Base-by-base conservation (phyloP, 331 rosid species). In the Spiraea crenata region DNA sequence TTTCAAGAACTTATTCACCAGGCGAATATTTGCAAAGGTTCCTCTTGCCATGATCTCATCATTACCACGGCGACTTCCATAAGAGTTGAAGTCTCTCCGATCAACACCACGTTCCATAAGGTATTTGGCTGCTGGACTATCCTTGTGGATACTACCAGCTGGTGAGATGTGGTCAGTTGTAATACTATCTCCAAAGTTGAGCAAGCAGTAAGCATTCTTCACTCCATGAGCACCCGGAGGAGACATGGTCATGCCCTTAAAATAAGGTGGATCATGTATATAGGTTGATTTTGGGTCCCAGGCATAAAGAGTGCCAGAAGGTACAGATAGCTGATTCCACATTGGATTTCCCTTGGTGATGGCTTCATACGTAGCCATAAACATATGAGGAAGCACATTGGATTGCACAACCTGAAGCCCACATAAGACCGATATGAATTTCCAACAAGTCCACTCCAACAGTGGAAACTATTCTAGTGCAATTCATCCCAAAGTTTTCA, bases 151-250 rank as follows among this genome's bases (percentile, higher is more conserved):
- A 87, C 98, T 92, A 65, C 98, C 96, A 70, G 98, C 96, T 6
- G 98, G 96, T 54, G 98, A 92, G 84, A 90, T 90, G 85, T 92
- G 98, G 54, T 92, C 96, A 5, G 98, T 92, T 3, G 96, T 92
- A 59, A 90, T 92, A 76, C 93, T 88, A 78, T 90, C 96, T 62
- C 96, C 98, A 59, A 85, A 86, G 87, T 88, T 92, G 67, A 92
- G 96, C 77, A 92, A 81, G 82, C 98, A 92, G 77, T 80, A 92
- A 65, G 98, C 96, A 79, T 81, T 54, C 79, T 59, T 88, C 75
- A 90, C 96, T 17, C 93, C 98, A 65, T 90, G 89, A 13, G 91
- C 62, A 1, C 98, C 96, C 1, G 93, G 96, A 65, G 96, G 91
- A 81, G 92, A 85, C 95, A 88, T 92, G 82, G 83, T 89, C 98